A percentile compares a stretch with the other conserved stretches of the same genome.
These are phyloP conservation scores for Phytophthora syringae DNA, from an alignment of 352 stramenopile species.

Conservation along the genomic window DNA sequence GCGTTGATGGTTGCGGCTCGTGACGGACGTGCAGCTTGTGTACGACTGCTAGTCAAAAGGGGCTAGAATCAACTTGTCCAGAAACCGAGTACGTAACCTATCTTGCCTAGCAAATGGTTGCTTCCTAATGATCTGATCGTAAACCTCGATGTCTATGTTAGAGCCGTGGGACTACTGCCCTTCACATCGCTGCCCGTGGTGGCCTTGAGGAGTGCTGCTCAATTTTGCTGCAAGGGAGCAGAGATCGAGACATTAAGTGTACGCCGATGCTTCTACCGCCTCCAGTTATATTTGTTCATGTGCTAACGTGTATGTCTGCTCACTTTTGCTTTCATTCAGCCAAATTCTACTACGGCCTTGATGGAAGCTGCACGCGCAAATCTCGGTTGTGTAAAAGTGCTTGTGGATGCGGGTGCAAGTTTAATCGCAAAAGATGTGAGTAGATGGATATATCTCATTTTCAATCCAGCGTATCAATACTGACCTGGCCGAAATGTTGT, in stretches of 20 bases:
- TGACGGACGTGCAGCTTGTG: conserved; percentile 66
- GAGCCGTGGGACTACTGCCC: conserved; percentile 82
- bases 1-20: conserved; percentile 84
- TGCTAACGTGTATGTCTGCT: background rate
- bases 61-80: conserved; percentile 81
- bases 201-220: conserved; percentile 80
- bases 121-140: conserved; percentile 10
- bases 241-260: conserved; percentile 83
- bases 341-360: conserved; percentile 86
- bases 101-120: background rate
- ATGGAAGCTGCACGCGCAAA: conserved; percentile 89
- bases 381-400: conserved; percentile 72
- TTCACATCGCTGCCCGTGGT: conserved; percentile 82
- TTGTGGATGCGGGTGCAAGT: conserved; percentile 73
- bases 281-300: too few species aligned
- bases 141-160: conserved; percentile 21
- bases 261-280: conserved; percentile 15
- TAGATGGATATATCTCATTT: conserved; percentile 2
- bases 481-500: conserved; percentile 2
- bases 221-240: conserved; percentile 72
- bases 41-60: conserved; percentile 82
- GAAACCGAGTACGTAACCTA: conserved; percentile 66
- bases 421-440: conserved; percentile 81
- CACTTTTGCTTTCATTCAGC: conserved; percentile 38
- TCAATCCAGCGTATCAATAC: background rate